Conservation (phyloP, 495 filamentous ascomycete genomes). For the Podospora comata region DNA sequence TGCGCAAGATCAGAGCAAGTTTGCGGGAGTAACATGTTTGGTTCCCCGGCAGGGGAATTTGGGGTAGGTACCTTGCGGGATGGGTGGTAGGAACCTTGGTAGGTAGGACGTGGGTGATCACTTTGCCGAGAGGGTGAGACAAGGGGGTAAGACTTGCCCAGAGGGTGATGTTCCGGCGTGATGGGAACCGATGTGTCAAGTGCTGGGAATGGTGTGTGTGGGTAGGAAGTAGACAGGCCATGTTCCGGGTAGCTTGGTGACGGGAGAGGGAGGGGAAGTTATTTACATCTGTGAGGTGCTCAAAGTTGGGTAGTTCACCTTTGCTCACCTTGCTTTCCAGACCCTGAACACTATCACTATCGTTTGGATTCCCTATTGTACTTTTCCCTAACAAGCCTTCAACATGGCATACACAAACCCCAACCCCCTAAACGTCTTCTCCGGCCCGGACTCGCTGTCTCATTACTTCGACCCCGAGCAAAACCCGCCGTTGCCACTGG, state of each 20-base stretch:
- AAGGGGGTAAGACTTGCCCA: not conserved
- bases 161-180: not conserved
- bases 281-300: not conserved
- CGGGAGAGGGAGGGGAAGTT: not conserved
- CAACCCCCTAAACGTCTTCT: slow-evolving; percentile 55
- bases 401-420: not conserved
- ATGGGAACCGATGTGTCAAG: not conserved
- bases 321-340: not conserved
- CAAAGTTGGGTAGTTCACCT: not conserved
- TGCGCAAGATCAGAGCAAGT: slow-evolving; percentile 8
- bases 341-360: too few species aligned
- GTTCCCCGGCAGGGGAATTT: not conserved
- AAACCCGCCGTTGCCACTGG: slow-evolving; percentile 55
- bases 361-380: not conserved
- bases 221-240: not conserved
- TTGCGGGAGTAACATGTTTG: slow-evolving; percentile 9
- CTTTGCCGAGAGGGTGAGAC: not conserved
- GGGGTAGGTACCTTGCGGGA: not conserved
- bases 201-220: not conserved
- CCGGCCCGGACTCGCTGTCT: slow-evolving; percentile 50
- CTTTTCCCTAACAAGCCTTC: not conserved
- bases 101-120: not conserved
- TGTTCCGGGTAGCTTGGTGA: not conserved
- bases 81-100: not conserved
- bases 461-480: slow-evolving; percentile 58